Conservation (phyloP, 768 basidiomycete species). For the Amylocystis lapponica region DNA sequence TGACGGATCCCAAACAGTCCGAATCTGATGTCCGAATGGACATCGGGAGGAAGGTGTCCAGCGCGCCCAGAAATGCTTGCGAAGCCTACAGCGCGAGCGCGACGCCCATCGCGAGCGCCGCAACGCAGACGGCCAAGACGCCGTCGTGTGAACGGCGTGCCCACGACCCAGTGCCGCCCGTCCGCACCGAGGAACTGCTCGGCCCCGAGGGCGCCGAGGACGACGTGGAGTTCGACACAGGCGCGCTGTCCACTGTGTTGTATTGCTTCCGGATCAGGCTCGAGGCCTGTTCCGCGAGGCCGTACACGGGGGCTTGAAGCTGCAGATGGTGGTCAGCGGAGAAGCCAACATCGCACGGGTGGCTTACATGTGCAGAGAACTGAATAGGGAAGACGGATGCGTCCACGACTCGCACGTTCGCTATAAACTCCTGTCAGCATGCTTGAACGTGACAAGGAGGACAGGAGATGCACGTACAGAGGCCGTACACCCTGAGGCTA, state of each 20-base stretch:
- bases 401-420: slow-evolving; percentile 55
- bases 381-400: slow-evolving; percentile 52
- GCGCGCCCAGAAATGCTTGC: too few species aligned
- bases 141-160: slow-evolving; percentile 1
- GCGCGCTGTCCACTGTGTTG: slow-evolving; percentile 22
- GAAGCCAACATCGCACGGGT: background rate
- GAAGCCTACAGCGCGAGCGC: slow-evolving; percentile 4
- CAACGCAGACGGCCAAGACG: background rate
- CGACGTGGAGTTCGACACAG: background rate
- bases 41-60: too few species aligned
- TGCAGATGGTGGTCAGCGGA: background rate
- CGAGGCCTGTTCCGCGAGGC: slow-evolving; percentile 44
- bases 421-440: slow-evolving; percentile 7
- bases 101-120: background rate
- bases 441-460: background rate
- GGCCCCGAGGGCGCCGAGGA: background rate
- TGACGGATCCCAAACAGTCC: too few species aligned
- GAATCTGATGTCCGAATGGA: too few species aligned
- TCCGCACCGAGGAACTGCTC: background rate
- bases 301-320: slow-evolving; percentile 31
- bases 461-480: slow-evolving; percentile 20
- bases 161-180: background rate
- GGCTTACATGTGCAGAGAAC: slow-evolving; percentile 41
- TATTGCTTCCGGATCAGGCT: slow-evolving; percentile 36
- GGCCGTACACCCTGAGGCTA: slow-evolving; percentile 51